Conservation (phyloP, 1,139 yeast species). For the Casaregolazyma suthepensis region DNA sequence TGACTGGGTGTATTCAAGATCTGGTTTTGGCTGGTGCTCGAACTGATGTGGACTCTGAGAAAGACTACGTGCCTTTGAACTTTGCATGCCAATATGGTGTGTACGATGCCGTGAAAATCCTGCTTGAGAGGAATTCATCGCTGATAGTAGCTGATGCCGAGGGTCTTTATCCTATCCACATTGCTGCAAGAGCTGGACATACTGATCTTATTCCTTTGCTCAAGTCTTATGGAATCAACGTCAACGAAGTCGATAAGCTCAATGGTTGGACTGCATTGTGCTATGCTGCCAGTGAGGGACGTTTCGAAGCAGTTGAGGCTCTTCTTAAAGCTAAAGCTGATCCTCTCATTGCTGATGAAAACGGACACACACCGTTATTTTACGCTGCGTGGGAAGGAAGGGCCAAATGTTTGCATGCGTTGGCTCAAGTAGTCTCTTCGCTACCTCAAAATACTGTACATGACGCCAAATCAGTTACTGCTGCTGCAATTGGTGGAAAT, state of each 20-base stretch:
- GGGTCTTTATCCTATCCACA: constrained; percentile 83
- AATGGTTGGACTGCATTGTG: constrained; percentile 94
- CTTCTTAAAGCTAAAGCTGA: constrained; percentile 70
- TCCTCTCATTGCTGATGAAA: constrained; percentile 69
- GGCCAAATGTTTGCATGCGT: constrained; percentile 64
- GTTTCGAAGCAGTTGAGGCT: constrained; percentile 61
- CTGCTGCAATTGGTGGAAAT: not conserved
- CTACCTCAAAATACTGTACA: constrained; percentile 7
- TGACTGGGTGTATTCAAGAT: constrained; percentile 49
- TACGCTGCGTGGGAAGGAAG: constrained; percentile 96
- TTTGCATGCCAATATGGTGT: constrained; percentile 88
- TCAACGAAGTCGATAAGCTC: constrained; percentile 73
- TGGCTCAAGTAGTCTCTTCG: constrained; percentile 32
- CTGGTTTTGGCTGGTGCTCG: constrained; percentile 40
- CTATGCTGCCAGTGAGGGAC: constrained; percentile 86
- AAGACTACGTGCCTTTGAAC: constrained; percentile 70
- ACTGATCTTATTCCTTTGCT: constrained; percentile 59
- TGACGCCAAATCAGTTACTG: constrained; percentile 1
- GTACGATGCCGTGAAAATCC: constrained; percentile 58
- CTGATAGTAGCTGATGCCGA: constrained; percentile 39
- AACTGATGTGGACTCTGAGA: constrained; percentile 35
- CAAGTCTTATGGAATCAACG: constrained; percentile 66
- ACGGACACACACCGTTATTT: constrained; percentile 74
- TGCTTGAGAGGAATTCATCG: constrained; percentile 39
- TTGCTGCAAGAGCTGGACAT: constrained; percentile 82